Base-by-base conservation (phyloP, 257 asterid species). In the Buddleja alternifolia region DNA sequence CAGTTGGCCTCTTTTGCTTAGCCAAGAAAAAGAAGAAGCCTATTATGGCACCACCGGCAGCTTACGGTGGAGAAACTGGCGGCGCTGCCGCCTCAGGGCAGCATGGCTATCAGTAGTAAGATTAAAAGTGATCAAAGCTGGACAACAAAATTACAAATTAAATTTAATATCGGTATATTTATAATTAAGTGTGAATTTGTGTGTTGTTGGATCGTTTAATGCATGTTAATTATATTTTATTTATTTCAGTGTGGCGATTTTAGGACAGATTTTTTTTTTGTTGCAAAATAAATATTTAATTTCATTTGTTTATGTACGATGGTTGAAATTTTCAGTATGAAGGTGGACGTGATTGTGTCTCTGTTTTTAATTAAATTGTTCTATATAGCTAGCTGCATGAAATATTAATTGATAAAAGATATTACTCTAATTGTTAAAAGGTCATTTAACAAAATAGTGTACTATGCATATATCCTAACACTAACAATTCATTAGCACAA, bases 11-110 rank as follows among this genome's bases (percentile, higher is more conserved):
- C 20, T 86, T 84, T 36, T 88, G 89, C 80, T 52, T 84, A 12
- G 90, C 90, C 47, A 86, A 86, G 84, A 86, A 79, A 20, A 88
- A 82, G 86, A 88, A 85, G 88, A 88, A 83, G 65, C 84, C 87
- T 0, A 59, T 88, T 1, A 58, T 84, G 75, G 85, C 85, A 0
- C 81, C 84, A 7, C 76, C 83, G 1, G 79, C 51, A 8, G 82
- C 40, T 8, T 78, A 69, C 46, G 81, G 66, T 20, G 76, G 76
- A 0, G 81, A 74, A 56, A n/a, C n/a, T 69, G 0, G 70, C 66
- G 42, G 25, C 45, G 10, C 54, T 51, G 63, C 42, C 74, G 74
- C 12, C 76, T 63, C 10, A 73, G 74, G 19, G 21, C 44, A 9
- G 66, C 64, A 61, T 4, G 20, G 57, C 11, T 50, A 63, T 23